phyloP scores from a whole-genome alignment of 192 early-diverging fungal species.

The Coemansia aciculifera region DNA sequence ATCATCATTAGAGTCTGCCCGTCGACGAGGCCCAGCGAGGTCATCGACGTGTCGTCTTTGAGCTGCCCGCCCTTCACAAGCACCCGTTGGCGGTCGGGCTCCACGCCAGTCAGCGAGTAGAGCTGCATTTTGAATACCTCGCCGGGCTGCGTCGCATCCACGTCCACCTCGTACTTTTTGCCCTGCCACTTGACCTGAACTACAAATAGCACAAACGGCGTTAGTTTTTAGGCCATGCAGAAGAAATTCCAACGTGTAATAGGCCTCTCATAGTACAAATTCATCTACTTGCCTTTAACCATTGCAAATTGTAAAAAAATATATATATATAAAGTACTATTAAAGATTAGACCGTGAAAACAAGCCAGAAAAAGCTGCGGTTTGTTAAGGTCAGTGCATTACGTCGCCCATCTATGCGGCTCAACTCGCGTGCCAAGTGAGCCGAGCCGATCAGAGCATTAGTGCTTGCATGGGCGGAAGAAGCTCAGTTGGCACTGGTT shows the following conservation, averaged over 20 bases:
- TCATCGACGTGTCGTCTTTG: constrained; percentile 84
- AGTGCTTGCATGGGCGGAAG: constrained; percentile 44
- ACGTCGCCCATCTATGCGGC: constrained; percentile 29
- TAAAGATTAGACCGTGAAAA: neutral
- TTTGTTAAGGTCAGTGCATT: neutral
- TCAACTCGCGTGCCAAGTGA: constrained; percentile 9
- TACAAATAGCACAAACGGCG: constrained; percentile 17
- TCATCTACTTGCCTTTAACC: constrained; percentile 29
- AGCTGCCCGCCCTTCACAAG: constrained; percentile 91
- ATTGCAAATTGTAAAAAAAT: constrained; percentile 6
- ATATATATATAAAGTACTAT: neutral
- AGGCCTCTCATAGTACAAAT: neutral
- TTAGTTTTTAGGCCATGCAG: neutral
- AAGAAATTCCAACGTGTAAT: neutral
- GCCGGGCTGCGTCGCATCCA: constrained; percentile 68
- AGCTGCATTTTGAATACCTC: constrained; percentile 84
- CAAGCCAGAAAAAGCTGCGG: neutral
- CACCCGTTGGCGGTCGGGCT: constrained; percentile 91
- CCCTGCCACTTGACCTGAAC: constrained; percentile 91
- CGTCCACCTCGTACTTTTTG: constrained; percentile 79
- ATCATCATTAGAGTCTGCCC: constrained; percentile 81
- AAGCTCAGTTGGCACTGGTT: neutral
- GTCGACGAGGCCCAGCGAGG: constrained; percentile 72
- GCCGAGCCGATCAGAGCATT: constrained; percentile 12
- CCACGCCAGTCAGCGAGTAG: constrained; percentile 86